Evolutionary conservation across 2,329 filamentous ascomycete species (phyloP), one percentile per base, ranked within the genome.

Genomic region (Mariannaea sp.): DNA sequence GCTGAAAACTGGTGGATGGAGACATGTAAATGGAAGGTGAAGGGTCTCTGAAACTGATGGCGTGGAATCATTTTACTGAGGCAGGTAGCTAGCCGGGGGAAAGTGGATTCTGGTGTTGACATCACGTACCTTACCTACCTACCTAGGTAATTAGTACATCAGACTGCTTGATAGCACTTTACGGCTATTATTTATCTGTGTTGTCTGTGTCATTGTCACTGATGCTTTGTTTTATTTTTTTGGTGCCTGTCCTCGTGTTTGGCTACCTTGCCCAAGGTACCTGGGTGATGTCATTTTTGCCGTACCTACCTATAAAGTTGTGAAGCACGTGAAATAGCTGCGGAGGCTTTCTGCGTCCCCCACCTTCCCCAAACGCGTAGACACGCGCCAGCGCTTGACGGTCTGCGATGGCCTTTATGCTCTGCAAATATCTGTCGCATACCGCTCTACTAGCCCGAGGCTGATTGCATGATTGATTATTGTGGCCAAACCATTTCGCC

Each of bases 231-330:
- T n/a, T n/a, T n/a, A n/a, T n/a, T n/a, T n/a, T n/a, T n/a, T n/a
- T n/a, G n/a, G n/a, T n/a, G n/a, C n/a, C n/a, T n/a, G n/a, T n/a
- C n/a, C n/a, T n/a, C n/a, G n/a, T n/a, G n/a, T n/a, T 20, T 36
- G 16, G 9, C 4, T n/a, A n/a, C n/a, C 9, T 36, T 14, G 33
- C n/a, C n/a, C 10, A 44, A 27, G 22, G 46, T 17, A 27, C 43
- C 24, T 42, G 14, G 32, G 36, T 56, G 35, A 59, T 59, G 56
- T 50, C 52, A 56, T 41, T 29, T 41, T 32, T 8, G 13, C 14
- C n/a, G n/a, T n/a, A n/a, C n/a, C n/a, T n/a, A n/a, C n/a, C n/a
- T n/a, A n/a, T n/a, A n/a, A n/a, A n/a, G n/a, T n/a, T n/a, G n/a
- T n/a, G n/a, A n/a, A n/a, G n/a, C n/a, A n/a, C n/a, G n/a, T n/a